Evolutionary conservation across 140 eudicot species (phyloP), one percentile per base, ranked within the genome.

Genomic region (Erigeron philadelphicus): DNA sequence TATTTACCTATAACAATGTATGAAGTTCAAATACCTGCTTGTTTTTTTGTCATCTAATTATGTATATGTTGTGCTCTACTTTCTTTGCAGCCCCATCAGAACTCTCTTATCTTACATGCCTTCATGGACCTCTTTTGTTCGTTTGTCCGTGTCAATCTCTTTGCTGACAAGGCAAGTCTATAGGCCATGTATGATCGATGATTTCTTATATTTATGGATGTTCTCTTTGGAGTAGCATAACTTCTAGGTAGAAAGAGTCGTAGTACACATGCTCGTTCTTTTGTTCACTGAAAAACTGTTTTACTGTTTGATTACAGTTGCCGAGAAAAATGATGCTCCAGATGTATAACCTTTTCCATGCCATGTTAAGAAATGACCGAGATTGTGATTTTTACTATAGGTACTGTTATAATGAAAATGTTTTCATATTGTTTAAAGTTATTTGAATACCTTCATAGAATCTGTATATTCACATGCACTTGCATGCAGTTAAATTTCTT

Each of bases 301-400:
- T 11, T 57, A 44, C 47, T 82, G 50, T 75, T 82, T 72, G 42
- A 35, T 74, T 60, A 60, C 82, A 92, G 98, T 81, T 92, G 71
- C 98, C 98, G 55, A 83, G 98, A 75, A 92, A 92, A 83, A 88
- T 92, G 98, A 77, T 92, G 86, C 81, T 92, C 76, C 98, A 92
- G 66, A 76, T 81, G 79, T 92, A 92, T 84, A 92, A 92, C 81
- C 93, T 88, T 72, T 70, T 88, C 68, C 96, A 92, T 79, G 84
- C 95, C 70, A 88, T 92, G 66, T 79, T 85, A 66, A 84, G 95
- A 72, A 81, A 83, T 74, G 98, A 92, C 61, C 85, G 95, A 46
- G 98, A 92, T 74, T 88, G 98, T 79, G 98, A 92, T 80, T 92
- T 92, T 83, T 92, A 92, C 72, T 87, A 92, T 61, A 75, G 98